These are phyloP conservation scores for Vicia sativa DNA, from an alignment of 306 rosid genomes.

Conservation along the genomic window DNA sequence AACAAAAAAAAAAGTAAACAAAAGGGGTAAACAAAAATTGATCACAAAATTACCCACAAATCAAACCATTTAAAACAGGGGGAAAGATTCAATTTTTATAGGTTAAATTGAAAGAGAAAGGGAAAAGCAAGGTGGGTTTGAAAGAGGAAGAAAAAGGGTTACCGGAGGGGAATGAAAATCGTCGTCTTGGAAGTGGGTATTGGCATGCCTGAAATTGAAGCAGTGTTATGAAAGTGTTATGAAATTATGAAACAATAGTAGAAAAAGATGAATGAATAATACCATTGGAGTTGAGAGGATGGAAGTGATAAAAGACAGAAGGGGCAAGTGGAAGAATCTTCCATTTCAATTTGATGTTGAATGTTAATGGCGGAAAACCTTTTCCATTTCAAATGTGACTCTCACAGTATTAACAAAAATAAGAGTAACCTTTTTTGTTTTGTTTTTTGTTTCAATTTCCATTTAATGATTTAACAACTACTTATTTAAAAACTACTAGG, in stretches of 20 bases:
- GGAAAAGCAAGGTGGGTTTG: not conserved
- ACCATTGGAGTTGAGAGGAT: constrained; percentile 66
- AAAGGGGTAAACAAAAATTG: constrained; percentile 11
- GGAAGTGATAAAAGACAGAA: constrained; percentile 58
- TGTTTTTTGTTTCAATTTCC: too few species aligned
- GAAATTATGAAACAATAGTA: constrained; percentile 7
- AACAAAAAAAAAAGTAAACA: too few species aligned
- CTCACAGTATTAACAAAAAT: too few species aligned
- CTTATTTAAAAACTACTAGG: too few species aligned
- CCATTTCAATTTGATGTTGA: constrained; percentile 8
- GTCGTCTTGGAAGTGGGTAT: constrained; percentile 60
- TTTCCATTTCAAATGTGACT: too few species aligned
- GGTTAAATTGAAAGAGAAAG: not conserved
- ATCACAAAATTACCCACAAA: constrained; percentile 27
- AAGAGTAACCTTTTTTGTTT: too few species aligned
- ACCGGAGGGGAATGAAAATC: constrained; percentile 30
- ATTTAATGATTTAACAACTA: too few species aligned
- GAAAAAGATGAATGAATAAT: not conserved
- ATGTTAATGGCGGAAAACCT: too few species aligned
- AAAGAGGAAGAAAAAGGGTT: constrained; percentile 18
- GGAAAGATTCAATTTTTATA: constrained; percentile 16
- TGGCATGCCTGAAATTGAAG: constrained; percentile 69
- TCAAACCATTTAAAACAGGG: not conserved
- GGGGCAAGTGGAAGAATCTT: constrained; percentile 52
- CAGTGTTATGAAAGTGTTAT: not conserved